Conservation (phyloP, 805 yeast genomes). For the Candida succiphila region DNA sequence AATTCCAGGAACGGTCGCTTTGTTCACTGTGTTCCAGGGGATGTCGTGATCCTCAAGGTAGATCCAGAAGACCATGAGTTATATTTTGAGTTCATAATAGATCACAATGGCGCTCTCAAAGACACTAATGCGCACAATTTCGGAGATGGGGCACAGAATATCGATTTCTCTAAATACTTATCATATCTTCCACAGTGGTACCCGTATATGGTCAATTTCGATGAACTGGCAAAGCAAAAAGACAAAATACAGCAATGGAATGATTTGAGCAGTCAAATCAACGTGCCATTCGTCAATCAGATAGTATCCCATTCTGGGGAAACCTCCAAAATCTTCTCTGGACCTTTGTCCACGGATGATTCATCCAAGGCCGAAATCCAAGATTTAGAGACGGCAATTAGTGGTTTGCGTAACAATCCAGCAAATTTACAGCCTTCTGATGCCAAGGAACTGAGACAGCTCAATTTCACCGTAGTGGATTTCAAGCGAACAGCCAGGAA, state of each 20-base stretch:
- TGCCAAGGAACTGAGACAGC: conserved; percentile 19
- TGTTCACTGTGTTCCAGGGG: conserved; percentile 23
- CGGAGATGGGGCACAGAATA: not conserved
- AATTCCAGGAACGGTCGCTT: conserved; percentile 32
- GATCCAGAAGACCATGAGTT: conserved; percentile 20
- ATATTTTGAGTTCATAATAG: conserved; percentile 3
- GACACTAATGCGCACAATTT: not conserved
- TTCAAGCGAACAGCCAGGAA: conserved; percentile 27
- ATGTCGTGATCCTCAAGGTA: conserved; percentile 9
- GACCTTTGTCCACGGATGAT: conserved; percentile 1
- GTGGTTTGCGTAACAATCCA: conserved; percentile 14
- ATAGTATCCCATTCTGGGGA: too few relatives aligned
- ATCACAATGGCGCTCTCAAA: conserved; percentile 2
- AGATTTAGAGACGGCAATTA: conserved; percentile 1
- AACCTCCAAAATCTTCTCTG: too few relatives aligned
- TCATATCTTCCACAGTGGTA: conserved; percentile 1
- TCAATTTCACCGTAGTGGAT: conserved; percentile 33
- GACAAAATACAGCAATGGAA: conserved; percentile 1
- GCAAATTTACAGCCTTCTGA: conserved; percentile 21
- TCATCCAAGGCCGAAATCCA: not conserved
- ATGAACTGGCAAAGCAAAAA: conserved; percentile 9
- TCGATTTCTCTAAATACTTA: not conserved
- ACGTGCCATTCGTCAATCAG: not conserved
- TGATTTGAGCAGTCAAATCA: not conserved
- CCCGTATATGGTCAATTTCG: conserved; percentile 12